A percentile compares a stretch with the other conserved stretches of the same genome.
phyloP scores from a whole-genome alignment of 106 monocot species.

The Allium cepa region DNA sequence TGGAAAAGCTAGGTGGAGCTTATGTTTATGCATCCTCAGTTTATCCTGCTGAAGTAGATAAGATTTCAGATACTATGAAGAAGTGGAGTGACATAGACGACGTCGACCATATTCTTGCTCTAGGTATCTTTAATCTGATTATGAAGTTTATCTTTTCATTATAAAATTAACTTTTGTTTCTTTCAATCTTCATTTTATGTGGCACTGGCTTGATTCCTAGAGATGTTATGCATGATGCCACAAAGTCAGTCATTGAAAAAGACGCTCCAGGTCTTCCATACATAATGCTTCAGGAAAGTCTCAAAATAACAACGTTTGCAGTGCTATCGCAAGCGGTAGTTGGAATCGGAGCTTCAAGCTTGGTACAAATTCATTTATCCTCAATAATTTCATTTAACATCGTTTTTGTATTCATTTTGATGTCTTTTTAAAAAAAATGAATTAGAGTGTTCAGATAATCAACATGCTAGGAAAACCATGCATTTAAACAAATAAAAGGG shows the following conservation, averaged over 20 bases:
- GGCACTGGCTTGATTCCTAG: slow-evolving; percentile 96
- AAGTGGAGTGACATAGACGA: slow-evolving; percentile 62
- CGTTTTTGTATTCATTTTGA: neutral
- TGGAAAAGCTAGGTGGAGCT: slow-evolving; percentile 79
- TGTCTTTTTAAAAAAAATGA: neutral
- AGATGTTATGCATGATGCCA: slow-evolving; percentile 97
- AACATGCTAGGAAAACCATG: slow-evolving; percentile 99
- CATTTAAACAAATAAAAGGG: slow-evolving; percentile 73
- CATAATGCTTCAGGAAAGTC: slow-evolving; percentile 88
- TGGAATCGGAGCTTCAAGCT: slow-evolving; percentile 87
- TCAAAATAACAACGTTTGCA: slow-evolving; percentile 98
- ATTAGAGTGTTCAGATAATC: slow-evolving; percentile 55
- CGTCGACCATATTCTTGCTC: neutral
- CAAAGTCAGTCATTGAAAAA: slow-evolving; percentile 68
- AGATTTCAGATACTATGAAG: slow-evolving; percentile 46
- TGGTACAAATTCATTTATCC: slow-evolving; percentile 32
- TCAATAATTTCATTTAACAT: too few species aligned
- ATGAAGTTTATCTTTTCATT: neutral
- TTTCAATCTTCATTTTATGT: slow-evolving; percentile 27
- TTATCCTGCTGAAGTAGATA: slow-evolving; percentile 74
- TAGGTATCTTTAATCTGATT: slow-evolving; percentile 12
- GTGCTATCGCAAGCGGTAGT: slow-evolving; percentile 82
- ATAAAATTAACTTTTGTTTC: neutral
- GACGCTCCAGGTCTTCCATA: slow-evolving; percentile 74
- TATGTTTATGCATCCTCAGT: slow-evolving; percentile 59